These are phyloP conservation scores for Debaryomyces hansenii DNA, from an alignment of 805 yeast species.

Conservation along the genomic window DNA sequence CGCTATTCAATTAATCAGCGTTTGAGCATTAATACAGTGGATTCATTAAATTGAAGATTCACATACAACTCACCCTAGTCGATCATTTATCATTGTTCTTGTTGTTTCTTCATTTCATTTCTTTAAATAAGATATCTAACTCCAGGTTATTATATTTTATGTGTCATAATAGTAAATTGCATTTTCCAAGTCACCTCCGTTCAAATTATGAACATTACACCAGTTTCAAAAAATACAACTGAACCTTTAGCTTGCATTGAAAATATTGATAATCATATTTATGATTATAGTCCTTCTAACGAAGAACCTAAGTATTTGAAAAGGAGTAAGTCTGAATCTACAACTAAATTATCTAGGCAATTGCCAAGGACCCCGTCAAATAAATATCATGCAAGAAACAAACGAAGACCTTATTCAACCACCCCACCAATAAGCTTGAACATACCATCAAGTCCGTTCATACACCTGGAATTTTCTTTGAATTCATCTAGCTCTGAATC, in stretches of 20 bases:
- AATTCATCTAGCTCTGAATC: constrained; percentile 13
- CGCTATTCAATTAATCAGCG: not conserved
- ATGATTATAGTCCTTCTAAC: constrained; percentile 18
- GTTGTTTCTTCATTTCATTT: not conserved
- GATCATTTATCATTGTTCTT: constrained; percentile 4
- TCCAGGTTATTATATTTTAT: not conserved
- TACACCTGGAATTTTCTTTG: constrained; percentile 10
- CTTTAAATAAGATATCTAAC: not conserved
- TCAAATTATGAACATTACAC: constrained; percentile 9
- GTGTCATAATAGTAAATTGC: not conserved
- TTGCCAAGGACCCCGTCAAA: constrained; percentile 7
- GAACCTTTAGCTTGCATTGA: constrained; percentile 24
- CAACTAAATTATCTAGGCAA: constrained; percentile 6
- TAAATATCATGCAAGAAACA: constrained; percentile 7
- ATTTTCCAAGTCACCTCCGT: not conserved
- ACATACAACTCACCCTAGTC: constrained; percentile 9
- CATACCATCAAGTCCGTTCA: constrained; percentile 4
- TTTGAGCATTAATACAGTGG: constrained; percentile 4
- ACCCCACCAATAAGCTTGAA: not conserved
- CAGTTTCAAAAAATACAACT: constrained; percentile 17
- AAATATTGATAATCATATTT: constrained; percentile 19
- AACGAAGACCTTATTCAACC: constrained; percentile 1
- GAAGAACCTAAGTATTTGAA: constrained; percentile 1
- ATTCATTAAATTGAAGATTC: constrained; percentile 8
- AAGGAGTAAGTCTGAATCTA: constrained; percentile 6